Evolutionary conservation across 2,329 filamentous ascomycete genomes (phyloP).

Genomic region (Neofusicoccum cordaticola): DNA sequence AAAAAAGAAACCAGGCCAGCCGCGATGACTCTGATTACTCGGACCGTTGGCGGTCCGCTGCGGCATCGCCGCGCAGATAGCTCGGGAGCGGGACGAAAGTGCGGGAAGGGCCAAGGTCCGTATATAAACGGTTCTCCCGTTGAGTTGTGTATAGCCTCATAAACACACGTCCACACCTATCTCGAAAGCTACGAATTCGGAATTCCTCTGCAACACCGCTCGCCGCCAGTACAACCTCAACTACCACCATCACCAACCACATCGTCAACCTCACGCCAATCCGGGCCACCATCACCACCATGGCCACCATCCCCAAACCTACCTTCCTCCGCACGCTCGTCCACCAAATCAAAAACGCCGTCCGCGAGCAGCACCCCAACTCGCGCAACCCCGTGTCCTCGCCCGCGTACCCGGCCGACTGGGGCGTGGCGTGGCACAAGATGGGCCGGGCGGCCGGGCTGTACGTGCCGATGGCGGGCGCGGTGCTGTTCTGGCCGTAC

Average conservation of each 20-base stretch:
- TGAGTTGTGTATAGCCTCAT: neutral
- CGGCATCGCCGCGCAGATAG: neutral
- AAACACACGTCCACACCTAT: neutral
- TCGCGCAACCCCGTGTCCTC: neutral
- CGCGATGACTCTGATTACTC: neutral
- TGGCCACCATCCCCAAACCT: neutral
- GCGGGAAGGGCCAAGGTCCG: neutral
- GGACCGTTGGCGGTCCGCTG: neutral
- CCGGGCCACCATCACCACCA: neutral
- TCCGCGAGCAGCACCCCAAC: neutral
- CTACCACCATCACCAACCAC: too few species aligned
- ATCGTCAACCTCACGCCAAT: neutral
- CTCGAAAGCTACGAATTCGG: neutral
- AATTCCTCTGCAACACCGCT: neutral
- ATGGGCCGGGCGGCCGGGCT: neutral
- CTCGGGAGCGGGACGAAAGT: neutral
- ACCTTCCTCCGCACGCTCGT: neutral
- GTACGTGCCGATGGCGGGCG: neutral
- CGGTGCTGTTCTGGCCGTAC: conserved; percentile 1
- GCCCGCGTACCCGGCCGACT: neutral
- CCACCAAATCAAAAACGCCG: neutral
- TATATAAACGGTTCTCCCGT: neutral
- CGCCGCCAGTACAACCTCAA: too few species aligned
- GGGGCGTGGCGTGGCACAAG: neutral
- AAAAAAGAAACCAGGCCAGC: neutral